phyloP scores from a whole-genome alignment of 1,284 basidiomycete species.

The Ceratorhiza oryzae-sativae region DNA sequence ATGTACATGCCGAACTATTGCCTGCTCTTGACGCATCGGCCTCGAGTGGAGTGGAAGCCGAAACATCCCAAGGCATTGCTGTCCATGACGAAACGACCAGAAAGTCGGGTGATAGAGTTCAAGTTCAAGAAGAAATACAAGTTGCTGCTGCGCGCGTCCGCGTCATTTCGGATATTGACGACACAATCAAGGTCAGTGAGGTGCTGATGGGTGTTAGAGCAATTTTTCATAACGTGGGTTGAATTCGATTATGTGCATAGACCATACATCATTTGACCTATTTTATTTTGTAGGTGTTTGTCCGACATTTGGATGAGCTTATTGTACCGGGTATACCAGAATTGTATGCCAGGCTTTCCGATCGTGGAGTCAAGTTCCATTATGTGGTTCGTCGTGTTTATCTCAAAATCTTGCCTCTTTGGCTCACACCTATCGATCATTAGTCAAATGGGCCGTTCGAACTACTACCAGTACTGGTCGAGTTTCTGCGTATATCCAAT shows the following conservation, averaged over 20 bases:
- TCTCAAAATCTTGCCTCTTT: not conserved
- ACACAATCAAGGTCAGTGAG: conserved; percentile 85
- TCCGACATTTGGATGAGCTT: conserved; percentile 75
- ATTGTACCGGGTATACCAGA: conserved; percentile 86
- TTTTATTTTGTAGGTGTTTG: conserved; percentile 54
- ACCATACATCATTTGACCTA: not conserved
- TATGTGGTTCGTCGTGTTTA: conserved; percentile 71
- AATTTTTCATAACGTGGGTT: conserved; percentile 72
- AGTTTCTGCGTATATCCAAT: conserved; percentile 76
- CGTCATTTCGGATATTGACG: conserved; percentile 93
- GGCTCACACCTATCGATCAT: conserved; percentile 40
- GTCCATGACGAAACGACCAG: not conserved
- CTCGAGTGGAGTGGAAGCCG: not conserved
- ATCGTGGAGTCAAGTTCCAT: conserved; percentile 76
- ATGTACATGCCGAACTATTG: conserved; percentile 41
- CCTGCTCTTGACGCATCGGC: conserved; percentile 1
- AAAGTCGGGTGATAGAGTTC: not conserved
- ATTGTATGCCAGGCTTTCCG: conserved; percentile 78
- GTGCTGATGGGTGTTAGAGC: conserved; percentile 75
- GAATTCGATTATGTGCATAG: not conserved
- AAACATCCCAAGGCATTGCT: not conserved
- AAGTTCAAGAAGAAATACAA: conserved; percentile 51
- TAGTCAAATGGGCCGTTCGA: conserved; percentile 91
- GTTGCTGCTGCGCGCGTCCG: conserved; percentile 66
- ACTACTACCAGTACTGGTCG: conserved; percentile 77